Base-by-base conservation (phyloP, 495 filamentous ascomycete species). In the Lophiotrema nucula region DNA sequence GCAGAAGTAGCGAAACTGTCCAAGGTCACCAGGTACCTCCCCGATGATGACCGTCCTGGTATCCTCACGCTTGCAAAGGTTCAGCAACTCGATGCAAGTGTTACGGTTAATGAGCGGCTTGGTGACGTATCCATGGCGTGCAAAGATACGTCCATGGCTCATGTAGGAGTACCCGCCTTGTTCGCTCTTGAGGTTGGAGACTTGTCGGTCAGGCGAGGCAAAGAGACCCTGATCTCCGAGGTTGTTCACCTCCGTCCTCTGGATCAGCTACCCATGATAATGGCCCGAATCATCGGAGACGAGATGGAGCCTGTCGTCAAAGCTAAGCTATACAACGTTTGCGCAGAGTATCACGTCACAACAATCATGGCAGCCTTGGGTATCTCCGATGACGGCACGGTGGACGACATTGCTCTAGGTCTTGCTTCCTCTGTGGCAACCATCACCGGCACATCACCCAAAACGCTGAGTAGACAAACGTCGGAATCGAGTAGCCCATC, bases 11-110 rank as follows among this genome's bases (percentile, higher is more conserved):
- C 86, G 13, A 86, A 84, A 62, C 75, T 97, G 4, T 87, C 90
- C 11, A 93, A 84, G 5, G 90, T 97, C 23, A 82, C 93, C 12
- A 97, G 96, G 66, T 97, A 97, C 66, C 77, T 99, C 3, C 92
- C 95, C 0, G 91, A 97, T 67, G 95, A 97, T 73, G 92, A 97
- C 58, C 83, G 93, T 0, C 95, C 95, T 13, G 95, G 95, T 0
- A 74, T 97, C 24, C 72, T 99, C 28, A 92, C 86, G 5, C 73
- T 97, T 15, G 75, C 79, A 10, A 72, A 81, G n/a, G 65, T 96
- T 37, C 79, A 83, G 43, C 77, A 83, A 6, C 56, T 90, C 11
- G 79, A 78, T 18, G 72, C 87, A 15, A 78, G 84, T 39, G 54
- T 90, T 35, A 60, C 54, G 79, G 81, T 73, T 47, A 74, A 71